phyloP scores from a whole-genome alignment of 352 stramenopile species.

The Peronospora belbahrii region DNA sequence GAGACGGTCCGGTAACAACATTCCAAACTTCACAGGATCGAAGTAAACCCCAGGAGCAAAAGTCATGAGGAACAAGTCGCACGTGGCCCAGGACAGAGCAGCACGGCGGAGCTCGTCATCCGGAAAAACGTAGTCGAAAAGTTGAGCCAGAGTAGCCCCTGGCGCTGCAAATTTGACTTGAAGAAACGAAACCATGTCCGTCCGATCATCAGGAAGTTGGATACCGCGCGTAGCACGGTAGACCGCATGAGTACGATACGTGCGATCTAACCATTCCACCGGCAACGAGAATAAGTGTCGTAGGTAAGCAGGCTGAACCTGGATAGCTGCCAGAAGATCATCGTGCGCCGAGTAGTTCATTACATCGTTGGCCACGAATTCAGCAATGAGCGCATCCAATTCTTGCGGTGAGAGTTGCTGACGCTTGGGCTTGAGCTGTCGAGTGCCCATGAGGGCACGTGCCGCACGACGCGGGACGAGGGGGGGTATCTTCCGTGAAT shows the following conservation, averaged over 20 bases:
- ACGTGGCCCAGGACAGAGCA: neutral
- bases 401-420: neutral
- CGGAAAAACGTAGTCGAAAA: neutral
- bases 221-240: neutral
- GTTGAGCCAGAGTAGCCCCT: neutral
- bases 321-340: neutral
- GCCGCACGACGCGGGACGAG: neutral
- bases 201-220: neutral
- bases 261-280: neutral
- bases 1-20: neutral
- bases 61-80: slow-evolving; percentile 3
- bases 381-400: neutral
- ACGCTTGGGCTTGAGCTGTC: neutral
- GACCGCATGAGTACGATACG: neutral
- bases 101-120: neutral
- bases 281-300: neutral
- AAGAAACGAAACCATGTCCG: neutral
- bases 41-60: slow-evolving; percentile 5
- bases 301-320: neutral
- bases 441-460: neutral
- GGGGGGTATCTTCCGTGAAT: neutral
- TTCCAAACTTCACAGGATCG: slow-evolving; percentile 6
- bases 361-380: neutral
- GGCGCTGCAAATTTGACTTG: neutral
- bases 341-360: neutral